Base-by-base conservation (phyloP, 345 rosid species). In the Eucalyptus fibrosa region DNA sequence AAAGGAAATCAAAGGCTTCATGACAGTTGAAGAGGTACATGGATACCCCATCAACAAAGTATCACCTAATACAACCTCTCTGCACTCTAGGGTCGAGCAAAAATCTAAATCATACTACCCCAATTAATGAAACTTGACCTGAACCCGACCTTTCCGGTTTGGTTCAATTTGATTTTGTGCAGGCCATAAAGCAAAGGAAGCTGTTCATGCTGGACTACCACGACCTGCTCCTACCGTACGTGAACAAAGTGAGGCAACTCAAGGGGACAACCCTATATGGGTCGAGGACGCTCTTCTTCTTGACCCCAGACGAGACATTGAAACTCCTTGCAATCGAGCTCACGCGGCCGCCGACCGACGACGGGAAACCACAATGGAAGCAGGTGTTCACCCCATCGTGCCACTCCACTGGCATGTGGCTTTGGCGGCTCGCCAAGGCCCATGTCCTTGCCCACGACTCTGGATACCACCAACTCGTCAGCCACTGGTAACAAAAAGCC, bases 391-490 rank as follows among this genome's bases (percentile, higher is more conserved):
- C 89, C 2, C 96, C 97, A 12, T 56, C 89, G 17, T 91, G 88
- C 89, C 86, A 95, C 88, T 69, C 95, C 82, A 97, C 98, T 1
- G 91, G 88, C 21, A 34, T 40, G 91, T 96, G 97, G 97, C 93
- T 94, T 4, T 96, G 98, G 99, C 94, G 32, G 88, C 87, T 96
- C 11, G 97, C 99, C 77, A 97, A 97, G 90, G 93, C 93, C 59
- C 99, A 96, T 88, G 96, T 87, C 24, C 91, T 93, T 32, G 90
- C 97, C 44, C 97, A 95, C 87, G 97, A 97, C 12, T 90, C 96
- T 18, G 93, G 94, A 50, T 90, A 93, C 81, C 97, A 97, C 90
- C 96, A 97, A 59, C 98, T 97, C 88, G 88, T 96, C 53, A 93
- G 94, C 62, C 98, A 97, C 86, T 97, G 98, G 97, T 96, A 94